Evolutionary conservation across 2,329 filamentous ascomycete genomes (phyloP).

Genomic region (Stemphylium lycopersici): DNA sequence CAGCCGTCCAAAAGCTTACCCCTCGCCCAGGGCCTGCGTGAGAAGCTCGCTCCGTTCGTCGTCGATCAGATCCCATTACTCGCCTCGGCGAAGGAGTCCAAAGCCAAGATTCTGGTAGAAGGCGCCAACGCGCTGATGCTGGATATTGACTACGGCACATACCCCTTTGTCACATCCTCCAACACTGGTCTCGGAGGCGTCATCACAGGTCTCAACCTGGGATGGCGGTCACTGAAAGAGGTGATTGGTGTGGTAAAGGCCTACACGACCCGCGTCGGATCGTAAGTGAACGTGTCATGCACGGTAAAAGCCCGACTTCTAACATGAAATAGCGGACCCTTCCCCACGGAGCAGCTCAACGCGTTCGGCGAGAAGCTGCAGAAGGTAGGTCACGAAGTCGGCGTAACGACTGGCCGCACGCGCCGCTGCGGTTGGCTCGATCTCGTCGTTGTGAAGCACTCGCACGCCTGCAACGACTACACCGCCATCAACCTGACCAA

Average conservation of each 20-base stretch:
- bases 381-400: slow-evolving; percentile 61
- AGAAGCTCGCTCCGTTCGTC: slow-evolving; percentile 64
- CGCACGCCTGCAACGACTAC: slow-evolving; percentile 69
- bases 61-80: slow-evolving; percentile 73
- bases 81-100: slow-evolving; percentile 63
- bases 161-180: slow-evolving; percentile 66
- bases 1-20: not conserved
- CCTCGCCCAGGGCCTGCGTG: slow-evolving; percentile 56
- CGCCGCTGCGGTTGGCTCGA: slow-evolving; percentile 71
- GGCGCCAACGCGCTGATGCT: slow-evolving; percentile 73
- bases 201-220: slow-evolving; percentile 67
- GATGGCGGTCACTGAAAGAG: slow-evolving; percentile 65
- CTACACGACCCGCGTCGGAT: slow-evolving; percentile 67
- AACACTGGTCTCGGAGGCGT: slow-evolving; percentile 67
- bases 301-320: slow-evolving; percentile 3
- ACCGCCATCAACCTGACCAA: slow-evolving; percentile 69
- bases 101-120: slow-evolving; percentile 69
- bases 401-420: slow-evolving; percentile 64
- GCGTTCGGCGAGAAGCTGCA: slow-evolving; percentile 63
- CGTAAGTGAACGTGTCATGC: slow-evolving; percentile 26
- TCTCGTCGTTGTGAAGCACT: slow-evolving; percentile 72
- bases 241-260: slow-evolving; percentile 72
- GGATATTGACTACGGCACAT: slow-evolving; percentile 64
- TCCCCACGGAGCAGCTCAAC: slow-evolving; percentile 70
- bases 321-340: slow-evolving; percentile 61